Evolutionary conservation across 2,329 filamentous ascomycete species (phyloP).

Genomic region (Lecanoromycetidae sp.): DNA sequence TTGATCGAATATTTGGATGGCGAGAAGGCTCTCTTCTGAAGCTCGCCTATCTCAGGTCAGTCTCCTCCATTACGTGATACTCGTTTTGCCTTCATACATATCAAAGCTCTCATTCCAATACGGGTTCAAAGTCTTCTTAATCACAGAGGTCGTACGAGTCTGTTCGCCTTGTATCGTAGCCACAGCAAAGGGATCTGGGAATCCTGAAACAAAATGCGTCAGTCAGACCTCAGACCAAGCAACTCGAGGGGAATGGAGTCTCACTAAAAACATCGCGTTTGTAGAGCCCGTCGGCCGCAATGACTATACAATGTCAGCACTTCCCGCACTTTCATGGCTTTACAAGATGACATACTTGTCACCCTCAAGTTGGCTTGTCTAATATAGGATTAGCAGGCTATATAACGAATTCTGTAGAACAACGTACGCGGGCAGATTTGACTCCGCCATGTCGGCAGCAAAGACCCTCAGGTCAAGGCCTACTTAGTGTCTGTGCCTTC

Average conservation of each 20-base stretch:
- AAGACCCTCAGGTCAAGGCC: neutral
- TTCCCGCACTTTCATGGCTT: neutral
- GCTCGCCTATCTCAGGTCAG: constrained; percentile 50
- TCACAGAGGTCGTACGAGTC: constrained; percentile 93
- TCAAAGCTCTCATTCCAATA: constrained; percentile 99
- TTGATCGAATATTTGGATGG: constrained; percentile 97
- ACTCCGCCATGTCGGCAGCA: constrained; percentile 38
- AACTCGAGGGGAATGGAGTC: constrained; percentile 29
- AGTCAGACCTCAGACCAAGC: neutral
- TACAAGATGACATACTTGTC: constrained; percentile 55
- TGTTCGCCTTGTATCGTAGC: constrained; percentile 96
- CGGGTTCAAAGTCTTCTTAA: constrained; percentile 95
- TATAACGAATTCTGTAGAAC: constrained; percentile 5
- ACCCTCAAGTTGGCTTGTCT: constrained; percentile 82
- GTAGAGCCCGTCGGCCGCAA: constrained; percentile 95
- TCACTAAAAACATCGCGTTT: constrained; percentile 98
- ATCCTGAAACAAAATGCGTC: constrained; percentile 47
- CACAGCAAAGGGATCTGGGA: constrained; percentile 94
- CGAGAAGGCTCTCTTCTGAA: constrained; percentile 89
- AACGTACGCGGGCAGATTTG: constrained; percentile 52
- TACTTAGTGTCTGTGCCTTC: neutral
- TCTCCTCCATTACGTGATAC: constrained; percentile 4
- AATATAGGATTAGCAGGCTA: constrained; percentile 14
- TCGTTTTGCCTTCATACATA: constrained; percentile 51
- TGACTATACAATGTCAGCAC: constrained; percentile 50